phyloP scores from a whole-genome alignment of 2,329 filamentous ascomycete species.

The Alternaria sp. region DNA sequence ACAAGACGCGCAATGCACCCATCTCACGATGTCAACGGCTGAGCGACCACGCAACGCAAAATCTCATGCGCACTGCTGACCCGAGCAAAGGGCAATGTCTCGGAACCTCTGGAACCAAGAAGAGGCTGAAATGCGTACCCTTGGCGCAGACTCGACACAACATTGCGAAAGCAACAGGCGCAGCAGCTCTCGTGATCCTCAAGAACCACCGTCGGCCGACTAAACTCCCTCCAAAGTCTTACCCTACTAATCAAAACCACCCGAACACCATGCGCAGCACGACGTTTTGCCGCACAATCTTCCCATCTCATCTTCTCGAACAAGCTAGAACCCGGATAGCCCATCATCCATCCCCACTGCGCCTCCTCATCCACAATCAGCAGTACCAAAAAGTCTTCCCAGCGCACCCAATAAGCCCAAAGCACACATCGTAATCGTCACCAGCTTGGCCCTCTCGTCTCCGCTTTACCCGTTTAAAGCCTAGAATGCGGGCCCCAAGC shows the following conservation, averaged over 20 bases:
- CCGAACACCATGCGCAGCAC: not conserved
- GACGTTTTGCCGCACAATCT: not conserved
- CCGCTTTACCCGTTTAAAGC: slow-evolving; percentile 8
- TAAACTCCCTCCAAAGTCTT: not conserved
- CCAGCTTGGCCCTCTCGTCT: not conserved
- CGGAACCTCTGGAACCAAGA: not conserved
- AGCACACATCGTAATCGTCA: not conserved
- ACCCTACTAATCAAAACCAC: not conserved
- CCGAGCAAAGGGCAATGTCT: not conserved
- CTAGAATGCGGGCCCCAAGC: not conserved
- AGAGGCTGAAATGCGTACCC: not conserved
- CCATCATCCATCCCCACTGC: not conserved
- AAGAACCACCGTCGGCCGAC: not conserved
- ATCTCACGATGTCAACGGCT: not conserved
- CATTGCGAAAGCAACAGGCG: slow-evolving; percentile 1
- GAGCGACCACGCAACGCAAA: not conserved
- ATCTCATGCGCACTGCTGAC: not conserved
- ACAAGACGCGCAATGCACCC: not conserved
- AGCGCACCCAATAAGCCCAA: not conserved
- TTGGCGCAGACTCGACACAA: not conserved
- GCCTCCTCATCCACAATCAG: slow-evolving; percentile 4
- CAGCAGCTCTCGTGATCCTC: not conserved
- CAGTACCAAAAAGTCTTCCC: not conserved
- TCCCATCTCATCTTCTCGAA: not conserved
- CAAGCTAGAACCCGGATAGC: not conserved